phyloP scores from a whole-genome alignment of 2,329 filamentous ascomycete species.

The Paraphaeosphaeria minitans region DNA sequence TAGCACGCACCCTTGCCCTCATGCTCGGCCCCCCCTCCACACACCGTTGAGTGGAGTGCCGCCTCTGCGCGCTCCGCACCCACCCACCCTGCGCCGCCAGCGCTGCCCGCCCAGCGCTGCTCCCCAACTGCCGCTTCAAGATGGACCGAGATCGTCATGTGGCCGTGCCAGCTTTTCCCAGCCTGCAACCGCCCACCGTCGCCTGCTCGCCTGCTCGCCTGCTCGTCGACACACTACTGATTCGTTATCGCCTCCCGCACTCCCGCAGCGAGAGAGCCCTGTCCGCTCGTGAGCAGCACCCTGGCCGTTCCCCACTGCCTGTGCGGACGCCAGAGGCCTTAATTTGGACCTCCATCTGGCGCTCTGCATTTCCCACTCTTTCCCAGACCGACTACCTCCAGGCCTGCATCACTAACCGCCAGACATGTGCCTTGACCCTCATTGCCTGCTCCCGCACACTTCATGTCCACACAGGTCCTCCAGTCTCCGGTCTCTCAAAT shows the following conservation, averaged over 20 bases:
- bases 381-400: constrained; percentile 27
- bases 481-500: constrained; percentile 53
- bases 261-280: constrained; percentile 41
- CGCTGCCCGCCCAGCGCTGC: constrained; percentile 4
- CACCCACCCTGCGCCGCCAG: constrained; percentile 6
- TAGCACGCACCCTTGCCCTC: not conserved
- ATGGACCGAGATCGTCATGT: constrained; percentile 42
- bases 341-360: constrained; percentile 47
- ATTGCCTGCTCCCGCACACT: constrained; percentile 21
- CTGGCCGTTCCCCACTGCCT: constrained; percentile 23
- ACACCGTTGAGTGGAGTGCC: constrained; percentile 5
- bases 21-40: constrained; percentile 2
- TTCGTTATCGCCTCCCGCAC: constrained; percentile 37
- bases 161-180: constrained; percentile 17
- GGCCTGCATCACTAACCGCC: constrained; percentile 23
- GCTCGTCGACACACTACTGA: constrained; percentile 23
- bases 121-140: constrained; percentile 23
- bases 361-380: constrained; percentile 33
- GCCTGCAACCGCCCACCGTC: not conserved
- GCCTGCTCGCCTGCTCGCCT: too few species aligned
- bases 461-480: constrained; percentile 40
- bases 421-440: constrained; percentile 42
- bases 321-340: constrained; percentile 42
- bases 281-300: constrained; percentile 30
- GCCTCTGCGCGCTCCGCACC: constrained; percentile 6